phyloP scores from a whole-genome alignment of 2,329 filamentous ascomycete genomes.

The Cladosporium sp. region DNA sequence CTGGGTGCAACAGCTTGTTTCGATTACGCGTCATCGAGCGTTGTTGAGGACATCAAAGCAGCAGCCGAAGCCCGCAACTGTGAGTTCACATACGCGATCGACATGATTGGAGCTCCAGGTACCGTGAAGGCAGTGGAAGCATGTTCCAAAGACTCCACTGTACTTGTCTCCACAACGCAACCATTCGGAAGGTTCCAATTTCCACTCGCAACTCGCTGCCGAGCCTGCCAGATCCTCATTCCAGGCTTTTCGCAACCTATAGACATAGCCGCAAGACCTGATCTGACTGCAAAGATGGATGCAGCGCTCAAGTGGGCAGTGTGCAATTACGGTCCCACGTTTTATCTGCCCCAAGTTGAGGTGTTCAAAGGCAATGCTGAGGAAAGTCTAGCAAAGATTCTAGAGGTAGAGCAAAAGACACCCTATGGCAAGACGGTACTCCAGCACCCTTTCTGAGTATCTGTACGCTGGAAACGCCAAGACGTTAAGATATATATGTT shows the following conservation, averaged over 20 bases:
- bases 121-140: not conserved
- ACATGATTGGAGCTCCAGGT: not conserved
- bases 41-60: not conserved
- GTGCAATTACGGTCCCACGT: not conserved
- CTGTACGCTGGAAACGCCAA: not conserved
- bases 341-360: not conserved
- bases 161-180: not conserved
- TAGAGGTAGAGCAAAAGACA: not conserved
- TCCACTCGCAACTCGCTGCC: not conserved
- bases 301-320: not conserved
- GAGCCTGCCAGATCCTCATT: not conserved
- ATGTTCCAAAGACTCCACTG: not conserved
- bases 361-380: not conserved
- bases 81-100: not conserved
- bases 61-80: not conserved
- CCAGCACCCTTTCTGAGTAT: not conserved
- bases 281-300: not conserved
- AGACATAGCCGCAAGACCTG: not conserved
- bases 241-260: not conserved
- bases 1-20: not conserved
- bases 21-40: not conserved
- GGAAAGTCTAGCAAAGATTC: not conserved
- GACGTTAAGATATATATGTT: too few species aligned
- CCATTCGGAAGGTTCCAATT: not conserved
- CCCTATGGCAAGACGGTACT: not conserved